Evolutionary conservation across 768 basidiomycete species (phyloP), one percentile per base, ranked within the genome.

Genomic region (Boletus reticuloceps): DNA sequence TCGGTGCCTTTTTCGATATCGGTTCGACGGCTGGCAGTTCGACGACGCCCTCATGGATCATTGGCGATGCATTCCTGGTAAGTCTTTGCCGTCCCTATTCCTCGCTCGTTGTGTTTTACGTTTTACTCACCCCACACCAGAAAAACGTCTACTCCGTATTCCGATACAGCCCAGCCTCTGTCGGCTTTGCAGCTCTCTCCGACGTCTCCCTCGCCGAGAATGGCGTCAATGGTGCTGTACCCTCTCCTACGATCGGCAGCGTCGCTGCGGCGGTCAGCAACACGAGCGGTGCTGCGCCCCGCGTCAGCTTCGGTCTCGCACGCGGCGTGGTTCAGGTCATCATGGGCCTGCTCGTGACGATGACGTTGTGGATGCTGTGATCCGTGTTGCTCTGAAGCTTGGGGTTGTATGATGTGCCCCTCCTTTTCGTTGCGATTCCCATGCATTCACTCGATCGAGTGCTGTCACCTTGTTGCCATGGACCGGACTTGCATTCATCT

Each of bases 111-210:
- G 27, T 29, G 8, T 9, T 9, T 2, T 9, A 9, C 27, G 27
- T 1, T 10, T 40, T n/a, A 16, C 13, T 49, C 1, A 25, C 41
- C 22, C 47, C 0, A 36, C 59, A 16, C 14, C 39, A 70, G 55
- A 85, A 85, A 69, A 85, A 83, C 57, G 81, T 82, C 3, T 83
- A 84, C 62, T 77, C 80, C 1, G 81, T 84, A 1, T 83, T 77
- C 69, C 72, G 76, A 20, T 81, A 75, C 50, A 70, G 69, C 36
- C 82, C 82, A 0, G 62, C 82, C 1, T 69, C 78, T 0, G 70
- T 84, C 41, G 82, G 82, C 0, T 82, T 84, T 51, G 82, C 82
- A 4, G 62, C 64, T 3, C 73, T 82, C 36, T 77, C 81, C 0
- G 54, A 53, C 5, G 45, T 45, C 0, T 69, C 69, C 0, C 29